These are phyloP conservation scores for Rhynchospora tenuis DNA, from an alignment of 176 grass and related monocot genomes.

Conservation along the genomic window DNA sequence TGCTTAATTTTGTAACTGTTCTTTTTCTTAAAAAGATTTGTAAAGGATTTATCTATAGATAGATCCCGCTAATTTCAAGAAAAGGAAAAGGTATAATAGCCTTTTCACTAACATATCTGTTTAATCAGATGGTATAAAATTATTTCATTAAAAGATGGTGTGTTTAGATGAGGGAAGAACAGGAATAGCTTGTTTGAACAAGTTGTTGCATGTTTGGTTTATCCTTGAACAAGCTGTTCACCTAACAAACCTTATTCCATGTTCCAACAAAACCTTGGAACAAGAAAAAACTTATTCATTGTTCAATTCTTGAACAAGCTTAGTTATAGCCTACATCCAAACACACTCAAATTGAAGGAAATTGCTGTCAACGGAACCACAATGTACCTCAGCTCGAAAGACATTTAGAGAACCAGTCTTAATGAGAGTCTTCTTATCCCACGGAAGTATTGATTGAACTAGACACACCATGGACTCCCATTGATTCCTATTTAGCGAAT, in stretches of 20 bases:
- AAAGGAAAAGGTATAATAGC: background rate
- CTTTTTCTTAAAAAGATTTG: too few relatives aligned
- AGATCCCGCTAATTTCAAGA: too few relatives aligned
- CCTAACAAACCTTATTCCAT: too few relatives aligned
- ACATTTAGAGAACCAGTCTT: constrained; percentile 21
- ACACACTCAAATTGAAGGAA: background rate
- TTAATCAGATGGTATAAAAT: background rate
- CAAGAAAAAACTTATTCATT: too few relatives aligned
- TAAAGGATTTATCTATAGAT: too few relatives aligned
- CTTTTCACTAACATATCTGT: background rate
- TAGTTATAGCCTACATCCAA: too few relatives aligned
- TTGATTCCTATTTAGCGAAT: constrained; percentile 38
- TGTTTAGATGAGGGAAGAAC: too few relatives aligned
- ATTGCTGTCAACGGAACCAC: background rate
- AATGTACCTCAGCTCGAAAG: constrained; percentile 26
- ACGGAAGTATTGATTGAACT: constrained; percentile 25
- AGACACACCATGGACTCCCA: constrained; percentile 48
- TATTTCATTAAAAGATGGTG: background rate
- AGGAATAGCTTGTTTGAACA: too few relatives aligned
- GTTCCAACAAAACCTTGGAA: too few relatives aligned
- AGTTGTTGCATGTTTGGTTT: too few relatives aligned
- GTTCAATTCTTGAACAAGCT: too few relatives aligned
- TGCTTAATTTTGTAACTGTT: background rate
- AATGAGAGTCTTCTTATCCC: constrained; percentile 27
- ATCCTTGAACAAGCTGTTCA: too few relatives aligned